Evolutionary conservation across 192 early-diverging fungal species (phyloP), one percentile per base, ranked within the genome.

Genomic region (Pilaira anomala): DNA sequence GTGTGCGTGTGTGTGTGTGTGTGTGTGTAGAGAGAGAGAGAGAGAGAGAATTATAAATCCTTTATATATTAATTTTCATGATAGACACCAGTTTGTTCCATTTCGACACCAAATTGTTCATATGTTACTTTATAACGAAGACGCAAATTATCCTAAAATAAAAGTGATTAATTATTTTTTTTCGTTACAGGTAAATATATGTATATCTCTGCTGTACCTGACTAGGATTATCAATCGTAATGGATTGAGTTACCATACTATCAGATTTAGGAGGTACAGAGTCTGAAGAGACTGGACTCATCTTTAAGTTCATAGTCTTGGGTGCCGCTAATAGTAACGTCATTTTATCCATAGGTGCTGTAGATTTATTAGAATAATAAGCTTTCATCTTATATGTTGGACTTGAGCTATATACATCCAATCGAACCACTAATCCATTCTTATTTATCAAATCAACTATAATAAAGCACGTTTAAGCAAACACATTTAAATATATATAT

Each of bases 121-220:
- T 73, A 82, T 1, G 77, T 79, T 24, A 77, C 73, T 63, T 79
- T 75, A 41, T 77, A 82, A 29, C 71, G 60, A 50, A 82, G 53
- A 25, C 72, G 50, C 28, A 79, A 49, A 39, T 60, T 18, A 3
- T 40, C 24, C 41, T 59, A 36, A 8, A 12, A 7, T 8, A n/a
- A 12, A n/a, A 29, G 16, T 14, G 39, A 12, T 40, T 40, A 40
- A 12, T 40, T 5, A 8, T 40, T 40, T 8, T 8, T 40, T 8
- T 40, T 5, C 12, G 39, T 12, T n/a, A n/a, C n/a, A n/a, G n/a
- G n/a, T n/a, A n/a, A n/a, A n/a, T n/a, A n/a, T n/a, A n/a, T n/a
- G n/a, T n/a, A n/a, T n/a, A n/a, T n/a, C n/a, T n/a, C n/a, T n/a
- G 48, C 3, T n/a, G 19, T 56, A 59, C 56, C 53, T 63, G 40